phyloP scores from a whole-genome alignment of 2,329 filamentous ascomycete genomes.

The Curvularia verruculosa region DNA sequence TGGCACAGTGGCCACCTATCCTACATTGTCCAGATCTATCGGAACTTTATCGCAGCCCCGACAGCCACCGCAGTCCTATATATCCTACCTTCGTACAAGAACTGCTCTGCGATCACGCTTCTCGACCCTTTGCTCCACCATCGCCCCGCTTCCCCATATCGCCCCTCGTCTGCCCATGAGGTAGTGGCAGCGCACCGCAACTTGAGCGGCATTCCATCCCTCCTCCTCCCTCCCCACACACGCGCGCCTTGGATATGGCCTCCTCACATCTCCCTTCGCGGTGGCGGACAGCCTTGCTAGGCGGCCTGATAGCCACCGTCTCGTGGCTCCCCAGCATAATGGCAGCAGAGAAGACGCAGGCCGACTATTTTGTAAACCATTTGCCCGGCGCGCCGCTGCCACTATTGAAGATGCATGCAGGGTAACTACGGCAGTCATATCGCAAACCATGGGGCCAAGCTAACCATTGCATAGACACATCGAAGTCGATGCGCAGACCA shows the following conservation, averaged over 20 bases:
- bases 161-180: constrained; percentile 34
- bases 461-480: constrained; percentile 70
- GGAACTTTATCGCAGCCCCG: constrained; percentile 8
- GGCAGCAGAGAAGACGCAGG: constrained; percentile 64
- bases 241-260: constrained; percentile 29
- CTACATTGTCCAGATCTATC: constrained; percentile 23
- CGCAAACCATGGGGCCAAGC: background rate
- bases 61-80: constrained; percentile 1
- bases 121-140: background rate
- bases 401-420: constrained; percentile 95
- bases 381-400: constrained; percentile 84
- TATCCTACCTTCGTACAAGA: constrained; percentile 4
- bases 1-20: constrained; percentile 37
- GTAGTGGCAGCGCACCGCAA: constrained; percentile 41
- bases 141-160: background rate
- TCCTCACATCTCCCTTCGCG: constrained; percentile 34
- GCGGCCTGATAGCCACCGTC: constrained; percentile 39
- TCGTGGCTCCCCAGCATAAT: constrained; percentile 40
- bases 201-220: constrained; percentile 23
- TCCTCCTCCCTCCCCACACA: too few relatives aligned
- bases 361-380: constrained; percentile 87
- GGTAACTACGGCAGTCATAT: constrained; percentile 60
- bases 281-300: constrained; percentile 44
- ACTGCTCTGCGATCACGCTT: background rate
- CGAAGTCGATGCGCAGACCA: constrained; percentile 81